Evolutionary conservation across 139 green algal species (phyloP).

Genomic region (Chloropicon primus): DNA sequence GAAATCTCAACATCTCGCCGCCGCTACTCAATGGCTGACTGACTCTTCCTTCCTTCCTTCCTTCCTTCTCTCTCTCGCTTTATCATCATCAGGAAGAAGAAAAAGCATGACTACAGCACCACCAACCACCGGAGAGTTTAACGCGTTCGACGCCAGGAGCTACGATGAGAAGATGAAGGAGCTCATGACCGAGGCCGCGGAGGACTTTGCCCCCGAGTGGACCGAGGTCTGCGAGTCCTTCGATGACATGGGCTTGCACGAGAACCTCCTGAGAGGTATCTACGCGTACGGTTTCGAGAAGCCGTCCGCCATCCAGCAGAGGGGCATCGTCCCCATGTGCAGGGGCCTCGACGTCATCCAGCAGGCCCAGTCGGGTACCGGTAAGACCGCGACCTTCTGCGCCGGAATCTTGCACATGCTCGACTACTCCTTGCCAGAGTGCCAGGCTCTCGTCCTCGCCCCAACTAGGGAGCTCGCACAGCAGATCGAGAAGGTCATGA

Average conservation of each 20-base stretch:
- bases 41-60: background rate
- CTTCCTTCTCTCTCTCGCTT: background rate
- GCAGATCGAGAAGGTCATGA: slow-evolving; percentile 99
- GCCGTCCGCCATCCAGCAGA: slow-evolving; percentile 98
- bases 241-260: slow-evolving; percentile 93
- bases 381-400: slow-evolving; percentile 99
- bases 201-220: slow-evolving; percentile 91
- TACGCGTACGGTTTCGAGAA: slow-evolving; percentile 99
- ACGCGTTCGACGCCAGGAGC: slow-evolving; percentile 42
- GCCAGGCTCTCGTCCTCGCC: slow-evolving; percentile 94
- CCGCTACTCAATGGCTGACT: background rate
- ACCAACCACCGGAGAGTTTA: background rate
- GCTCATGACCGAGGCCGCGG: slow-evolving; percentile 28
- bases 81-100: background rate
- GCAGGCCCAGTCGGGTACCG: slow-evolving; percentile 98
- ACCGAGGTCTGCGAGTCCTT: slow-evolving; percentile 93
- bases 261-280: slow-evolving; percentile 98
- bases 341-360: slow-evolving; percentile 98
- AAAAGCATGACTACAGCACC: background rate
- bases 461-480: slow-evolving; percentile 98
- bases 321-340: slow-evolving; percentile 96
- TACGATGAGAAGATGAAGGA: slow-evolving; percentile 76
- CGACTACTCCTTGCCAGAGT: slow-evolving; percentile 85
- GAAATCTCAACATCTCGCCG: background rate
- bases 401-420: slow-evolving; percentile 94